A percentile compares a stretch with the other conserved stretches of the same genome.
These are phyloP conservation scores for Yarrowia bubula DNA, from an alignment of 805 yeast genomes.

Conservation along the genomic window DNA sequence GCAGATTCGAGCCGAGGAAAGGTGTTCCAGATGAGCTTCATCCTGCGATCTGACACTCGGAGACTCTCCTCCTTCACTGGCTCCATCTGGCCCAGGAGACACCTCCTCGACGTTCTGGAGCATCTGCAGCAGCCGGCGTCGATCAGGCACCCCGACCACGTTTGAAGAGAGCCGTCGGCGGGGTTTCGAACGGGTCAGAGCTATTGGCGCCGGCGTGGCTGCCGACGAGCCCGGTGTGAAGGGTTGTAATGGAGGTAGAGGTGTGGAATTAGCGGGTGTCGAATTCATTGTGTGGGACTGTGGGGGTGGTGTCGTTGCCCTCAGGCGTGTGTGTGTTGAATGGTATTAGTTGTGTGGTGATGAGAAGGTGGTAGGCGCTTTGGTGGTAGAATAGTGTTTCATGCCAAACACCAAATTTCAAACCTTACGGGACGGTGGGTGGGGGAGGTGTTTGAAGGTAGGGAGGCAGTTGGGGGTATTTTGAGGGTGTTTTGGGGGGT, in stretches of 20 bases:
- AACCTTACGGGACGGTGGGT: neutral
- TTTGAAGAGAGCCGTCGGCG: slow-evolving; percentile 14
- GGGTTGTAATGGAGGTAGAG: slow-evolving; percentile 25
- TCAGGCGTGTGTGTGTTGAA: too few species aligned
- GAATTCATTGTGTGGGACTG: neutral
- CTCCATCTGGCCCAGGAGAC: neutral
- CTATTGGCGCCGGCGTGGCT: slow-evolving; percentile 12
- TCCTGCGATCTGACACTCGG: neutral
- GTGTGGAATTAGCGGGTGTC: slow-evolving; percentile 19
- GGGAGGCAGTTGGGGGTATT: neutral
- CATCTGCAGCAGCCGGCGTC: slow-evolving; percentile 9
- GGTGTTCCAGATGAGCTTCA: slow-evolving; percentile 9
- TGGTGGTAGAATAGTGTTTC: neutral
- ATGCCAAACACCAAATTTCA: neutral
- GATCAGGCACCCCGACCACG: slow-evolving; percentile 3
- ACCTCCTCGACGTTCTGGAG: slow-evolving; percentile 18
- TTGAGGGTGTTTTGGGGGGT: too few species aligned
- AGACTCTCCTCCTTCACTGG: neutral
- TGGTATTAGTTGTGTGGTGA: neutral
- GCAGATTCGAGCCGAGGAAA: slow-evolving; percentile 13
- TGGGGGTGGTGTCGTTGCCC: neutral
- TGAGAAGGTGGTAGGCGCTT: neutral
- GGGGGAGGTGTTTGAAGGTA: neutral
- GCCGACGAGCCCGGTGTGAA: slow-evolving; percentile 21
- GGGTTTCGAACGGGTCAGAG: neutral